Conservation (phyloP, 2,329 filamentous ascomycete genomes). For the Exophiala alcalophila region DNA sequence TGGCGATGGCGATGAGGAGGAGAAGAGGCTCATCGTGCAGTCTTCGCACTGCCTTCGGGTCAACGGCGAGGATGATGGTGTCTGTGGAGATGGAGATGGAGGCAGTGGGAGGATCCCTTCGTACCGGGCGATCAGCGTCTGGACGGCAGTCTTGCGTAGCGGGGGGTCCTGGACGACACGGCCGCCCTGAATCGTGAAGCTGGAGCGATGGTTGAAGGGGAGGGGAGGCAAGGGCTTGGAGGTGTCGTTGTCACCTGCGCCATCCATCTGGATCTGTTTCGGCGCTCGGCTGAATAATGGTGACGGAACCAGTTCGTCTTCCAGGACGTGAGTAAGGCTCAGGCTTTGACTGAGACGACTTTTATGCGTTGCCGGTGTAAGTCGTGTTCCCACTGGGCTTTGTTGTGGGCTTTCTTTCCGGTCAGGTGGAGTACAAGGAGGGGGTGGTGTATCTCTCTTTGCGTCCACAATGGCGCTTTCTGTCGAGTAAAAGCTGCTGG, state of each 20-base stretch:
- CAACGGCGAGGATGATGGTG: constrained; percentile 1
- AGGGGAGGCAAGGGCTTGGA: constrained; percentile 23
- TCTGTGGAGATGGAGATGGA: constrained; percentile 2
- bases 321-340: constrained; percentile 20
- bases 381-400: background rate
- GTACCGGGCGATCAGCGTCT: constrained; percentile 27
- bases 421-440: no score
- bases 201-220: constrained; percentile 25
- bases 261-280: constrained; percentile 5
- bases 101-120: constrained; percentile 23
- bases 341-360: constrained; percentile 24
- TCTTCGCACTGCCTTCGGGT: background rate
- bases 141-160: constrained; percentile 25
- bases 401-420: background rate
- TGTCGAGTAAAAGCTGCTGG: constrained; percentile 9
- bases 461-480: background rate
- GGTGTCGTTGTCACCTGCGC: background rate
- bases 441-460: no score
- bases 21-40: no score
- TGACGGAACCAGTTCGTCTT: constrained; percentile 28
- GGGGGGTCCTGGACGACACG: constrained; percentile 21
- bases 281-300: constrained; percentile 27
- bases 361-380: constrained; percentile 10
- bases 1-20: background rate
- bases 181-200: constrained; percentile 20